Base-by-base conservation (phyloP, 176 grass and related monocot species). In the Avena sativa region DNA sequence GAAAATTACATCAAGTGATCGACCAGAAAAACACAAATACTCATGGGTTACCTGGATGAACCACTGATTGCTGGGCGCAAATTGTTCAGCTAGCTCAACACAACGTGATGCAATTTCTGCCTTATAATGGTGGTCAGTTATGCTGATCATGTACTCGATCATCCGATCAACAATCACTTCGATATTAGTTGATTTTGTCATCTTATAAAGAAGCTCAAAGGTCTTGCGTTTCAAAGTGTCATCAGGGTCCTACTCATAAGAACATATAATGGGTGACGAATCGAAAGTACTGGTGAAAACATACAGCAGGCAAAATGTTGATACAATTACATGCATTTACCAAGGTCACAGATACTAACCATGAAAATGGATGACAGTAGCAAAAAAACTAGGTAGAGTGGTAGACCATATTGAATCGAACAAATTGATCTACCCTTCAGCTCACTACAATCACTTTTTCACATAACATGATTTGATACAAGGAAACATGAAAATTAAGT, bases 131-230 rank as follows among this genome's bases (percentile, higher is more conserved):
- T 89, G 92, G 74, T 99, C 97, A 65, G 89, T 97, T 80, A 99
- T 94, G 74, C 85, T 93, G 70, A 97, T 97, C 94, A 99, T 97
- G 79, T 99, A 99, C 52, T 94, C 97, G 47, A 99, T 99, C 97
- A 99, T 99, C 19, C 97, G 93, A 84, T 99, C 97, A 90, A 99
- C 97, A 89, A 99, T 99, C 69, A 99, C 97, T 92, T 99, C 97
- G 74, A 99, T 92, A 90, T 99, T 99, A 67, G 92, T 94, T 79
- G 94, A 99, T 84, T 99, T 99, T 77, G 97, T 99, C 97, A 99
- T 99, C 93, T 95, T 97, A 85, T 99, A 99, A 36, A 99, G 94
- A 88, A 99, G 92, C 78, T 99, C 97, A 89, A 99, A 97, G 13
- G 97, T 99, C 86, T 99, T 99, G 67, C 97, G 90, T 81, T 99